phyloP scores from a whole-genome alignment of 2,329 filamentous ascomycete genomes.

The Aureobasidium leucospermi region DNA sequence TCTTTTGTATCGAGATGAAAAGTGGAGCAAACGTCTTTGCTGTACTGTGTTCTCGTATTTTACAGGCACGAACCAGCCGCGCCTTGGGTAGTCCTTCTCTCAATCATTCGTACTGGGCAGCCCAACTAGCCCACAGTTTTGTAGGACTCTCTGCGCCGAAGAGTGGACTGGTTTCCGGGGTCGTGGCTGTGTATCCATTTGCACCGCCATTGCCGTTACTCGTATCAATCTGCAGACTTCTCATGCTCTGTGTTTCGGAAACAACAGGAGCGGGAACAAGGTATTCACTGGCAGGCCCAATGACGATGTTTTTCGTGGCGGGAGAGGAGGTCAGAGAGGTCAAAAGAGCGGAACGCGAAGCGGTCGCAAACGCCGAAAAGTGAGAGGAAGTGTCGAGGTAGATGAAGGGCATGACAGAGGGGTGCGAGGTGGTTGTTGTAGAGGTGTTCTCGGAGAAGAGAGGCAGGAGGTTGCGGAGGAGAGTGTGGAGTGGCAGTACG shows the following conservation, averaged over 20 bases:
- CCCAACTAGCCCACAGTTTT: slow-evolving; percentile 30
- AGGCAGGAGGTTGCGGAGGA: slow-evolving; percentile 12
- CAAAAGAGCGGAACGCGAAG: background rate
- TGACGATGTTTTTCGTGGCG: slow-evolving; percentile 7
- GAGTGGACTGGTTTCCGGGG: slow-evolving; percentile 17
- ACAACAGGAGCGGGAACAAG: slow-evolving; percentile 4
- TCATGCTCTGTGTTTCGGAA: background rate
- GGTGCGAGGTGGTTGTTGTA: background rate
- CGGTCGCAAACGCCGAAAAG: slow-evolving; percentile 6
- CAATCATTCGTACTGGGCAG: slow-evolving; percentile 21
- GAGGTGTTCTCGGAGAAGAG: background rate
- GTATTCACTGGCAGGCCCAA: slow-evolving; percentile 14
- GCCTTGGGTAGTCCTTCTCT: background rate
- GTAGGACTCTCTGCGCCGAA: slow-evolving; percentile 25
- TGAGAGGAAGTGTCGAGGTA: slow-evolving; percentile 10
- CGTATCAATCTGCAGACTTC: slow-evolving; percentile 2
- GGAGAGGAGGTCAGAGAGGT: slow-evolving; percentile 7
- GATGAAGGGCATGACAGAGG: slow-evolving; percentile 3
- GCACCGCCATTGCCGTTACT: background rate
- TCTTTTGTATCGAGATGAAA: background rate
- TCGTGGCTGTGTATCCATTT: background rate
- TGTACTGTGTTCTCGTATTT: background rate
- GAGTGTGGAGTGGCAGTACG: slow-evolving; percentile 10
- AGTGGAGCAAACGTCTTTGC: background rate
- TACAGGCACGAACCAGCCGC: background rate